phyloP scores from a whole-genome alignment of 116 monocot species.

The Trichopus zeylanicus region DNA sequence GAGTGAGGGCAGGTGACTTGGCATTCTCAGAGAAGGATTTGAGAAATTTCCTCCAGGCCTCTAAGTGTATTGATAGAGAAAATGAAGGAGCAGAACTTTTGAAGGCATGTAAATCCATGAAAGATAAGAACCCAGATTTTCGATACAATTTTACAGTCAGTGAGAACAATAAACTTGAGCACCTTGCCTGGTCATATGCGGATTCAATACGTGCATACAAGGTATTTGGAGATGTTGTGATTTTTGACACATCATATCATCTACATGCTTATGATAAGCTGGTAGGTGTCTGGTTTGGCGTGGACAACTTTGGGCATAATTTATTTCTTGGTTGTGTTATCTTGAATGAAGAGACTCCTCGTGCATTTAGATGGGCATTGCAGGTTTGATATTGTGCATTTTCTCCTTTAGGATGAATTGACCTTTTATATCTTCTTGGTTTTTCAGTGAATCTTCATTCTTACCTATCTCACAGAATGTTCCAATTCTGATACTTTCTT shows the following conservation, averaged over 20 bases:
- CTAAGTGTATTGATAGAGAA: constrained; percentile 54
- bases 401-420: no score
- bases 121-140: constrained; percentile 61
- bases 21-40: constrained; percentile 70
- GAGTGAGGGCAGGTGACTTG: constrained; percentile 34
- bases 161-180: constrained; percentile 51
- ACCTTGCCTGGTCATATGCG: constrained; percentile 63
- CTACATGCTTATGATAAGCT: constrained; percentile 53
- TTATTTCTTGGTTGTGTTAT: constrained; percentile 72
- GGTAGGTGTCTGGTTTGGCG: constrained; percentile 67
- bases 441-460: no score
- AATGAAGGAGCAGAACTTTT: constrained; percentile 66
- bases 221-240: constrained; percentile 71
- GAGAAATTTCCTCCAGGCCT: constrained; percentile 60
- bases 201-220: constrained; percentile 50
- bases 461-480: not conserved
- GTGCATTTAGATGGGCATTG: constrained; percentile 59
- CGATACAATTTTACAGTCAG: constrained; percentile 44
- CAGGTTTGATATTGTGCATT: constrained; percentile 48
- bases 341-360: constrained; percentile 51
- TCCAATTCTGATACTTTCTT: not conserved
- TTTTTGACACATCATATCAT: constrained; percentile 65
- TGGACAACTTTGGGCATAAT: constrained; percentile 65
- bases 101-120: constrained; percentile 59
- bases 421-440: no score